A percentile compares a stretch with the other conserved stretches of the same genome.
These are phyloP conservation scores for Chrysoporthe austroafricana DNA, from an alignment of 2,329 filamentous ascomycete species.

Conservation along the genomic window DNA sequence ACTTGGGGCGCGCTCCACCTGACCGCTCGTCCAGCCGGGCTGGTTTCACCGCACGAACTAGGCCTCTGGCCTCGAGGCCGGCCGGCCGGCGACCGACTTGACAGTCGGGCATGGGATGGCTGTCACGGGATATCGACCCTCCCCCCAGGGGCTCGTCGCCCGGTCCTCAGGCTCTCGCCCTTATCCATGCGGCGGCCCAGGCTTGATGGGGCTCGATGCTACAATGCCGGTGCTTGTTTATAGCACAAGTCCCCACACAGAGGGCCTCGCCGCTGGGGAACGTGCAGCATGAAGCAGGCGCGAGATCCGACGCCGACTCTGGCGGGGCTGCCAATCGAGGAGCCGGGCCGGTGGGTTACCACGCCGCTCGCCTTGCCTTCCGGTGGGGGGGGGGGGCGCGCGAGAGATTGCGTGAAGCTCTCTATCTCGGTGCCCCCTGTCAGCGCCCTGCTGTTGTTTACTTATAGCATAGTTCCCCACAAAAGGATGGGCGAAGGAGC, in stretches of 20 bases:
- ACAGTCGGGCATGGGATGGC: neutral
- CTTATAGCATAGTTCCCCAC: neutral
- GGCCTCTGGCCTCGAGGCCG: neutral
- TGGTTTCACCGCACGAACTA: constrained; percentile 8
- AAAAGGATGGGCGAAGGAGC: constrained; percentile 8
- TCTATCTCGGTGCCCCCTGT: too few relatives aligned
- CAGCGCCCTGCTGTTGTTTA: neutral
- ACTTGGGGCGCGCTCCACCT: neutral
- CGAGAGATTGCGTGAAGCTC: too few relatives aligned
- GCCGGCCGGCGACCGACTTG: neutral
- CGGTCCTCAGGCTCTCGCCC: too few relatives aligned
- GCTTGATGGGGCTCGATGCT: too few relatives aligned
- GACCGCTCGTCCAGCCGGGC: constrained; percentile 1
- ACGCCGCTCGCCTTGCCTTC: too few relatives aligned
- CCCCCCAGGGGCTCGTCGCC: neutral
- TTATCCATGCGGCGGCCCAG: neutral
- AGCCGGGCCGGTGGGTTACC: neutral
- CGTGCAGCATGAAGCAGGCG: too few relatives aligned
- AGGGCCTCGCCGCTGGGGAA: too few relatives aligned
- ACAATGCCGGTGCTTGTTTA: neutral
- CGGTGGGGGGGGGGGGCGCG: too few relatives aligned
- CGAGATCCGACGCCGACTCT: neutral
- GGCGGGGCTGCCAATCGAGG: neutral
- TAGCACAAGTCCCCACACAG: too few relatives aligned
- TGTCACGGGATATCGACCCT: neutral